Base-by-base conservation (phyloP, 1,284 basidiomycete genomes). In the Microbotryum intermedium region DNA sequence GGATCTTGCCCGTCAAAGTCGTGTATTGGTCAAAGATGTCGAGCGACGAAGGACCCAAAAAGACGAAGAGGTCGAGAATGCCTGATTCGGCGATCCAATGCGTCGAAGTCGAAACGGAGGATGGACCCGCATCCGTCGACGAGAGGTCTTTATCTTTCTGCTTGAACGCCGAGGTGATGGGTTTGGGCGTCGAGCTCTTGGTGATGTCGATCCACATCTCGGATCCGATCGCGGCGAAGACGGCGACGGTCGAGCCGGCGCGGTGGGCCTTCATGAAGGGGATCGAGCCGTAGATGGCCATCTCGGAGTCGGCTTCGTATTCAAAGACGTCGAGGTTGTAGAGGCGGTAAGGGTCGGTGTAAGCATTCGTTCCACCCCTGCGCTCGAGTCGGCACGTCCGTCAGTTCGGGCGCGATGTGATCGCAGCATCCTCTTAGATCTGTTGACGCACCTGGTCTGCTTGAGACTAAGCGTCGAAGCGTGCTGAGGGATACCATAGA, bases 61-160 rank as follows among this genome's bases (percentile, higher is more conserved):
- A 84, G 64, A 98, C 79, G 76, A 98, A 90, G 10, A 97, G 75
- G 74, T 98, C 95, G 53, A 99, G 80, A 60, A 98, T 90, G 54
- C 94, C 95, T 3, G 89, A 90, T 76, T 99, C 94, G 18, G 91
- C 91, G 65, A 97, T 85, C 90, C 94, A 98, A 74, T 98, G 93
- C 0, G 93, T 93, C 63, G 85, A 79, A 0, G 88, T 87, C 2
- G 84, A 83, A 47, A 63, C 50, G 9, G 55, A 25, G 2, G 55
- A 30, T 1, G 70, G 70, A 4, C 69, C 69, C 44, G 61, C 53
- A 1, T 58, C 56, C 39, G 25, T n/a, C 9, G 34, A n/a, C 13
- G 48, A 49, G 16, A n/a, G n/a, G 29, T 43, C 44, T 52, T 59
- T 61, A 4, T 34, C 18, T 5, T 16, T 16, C 55, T 70, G 69